Base-by-base conservation (phyloP, 2,329 filamentous ascomycete species). In the Stagonosporopsis chrysanthemi region DNA sequence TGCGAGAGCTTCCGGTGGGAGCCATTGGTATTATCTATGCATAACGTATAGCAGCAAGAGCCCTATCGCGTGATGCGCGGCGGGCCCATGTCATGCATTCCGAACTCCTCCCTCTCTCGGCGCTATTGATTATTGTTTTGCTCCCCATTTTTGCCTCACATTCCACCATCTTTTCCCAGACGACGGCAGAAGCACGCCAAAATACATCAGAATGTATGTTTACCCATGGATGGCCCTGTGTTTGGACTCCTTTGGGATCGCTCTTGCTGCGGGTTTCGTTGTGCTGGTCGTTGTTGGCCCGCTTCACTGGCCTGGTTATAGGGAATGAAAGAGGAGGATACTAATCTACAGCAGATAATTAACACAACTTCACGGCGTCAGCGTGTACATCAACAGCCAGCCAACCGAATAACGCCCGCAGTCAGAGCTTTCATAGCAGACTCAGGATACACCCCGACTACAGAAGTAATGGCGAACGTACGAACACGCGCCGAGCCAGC, bases 161-260 rank as follows among this genome's bases (percentile, higher is more conserved):
- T 78, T 78, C 75, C 75, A 63, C 28, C 19, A 54, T 42, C 26
- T 59, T 69, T 72, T 68, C 71, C 73, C 61, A 68, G 73, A 71
- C 73, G 66, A 78, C 74, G 56, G 42, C 56, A 50, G 64, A 67
- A 72, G 72, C 60, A 68, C 62, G 51, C 53, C 58, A 48, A 62
- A 60, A 65, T 61, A 69, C 44, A 66, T 61, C 68, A 72, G 52
- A 69, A 72, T 60, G 60, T 68, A 70, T 73, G 68, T 72, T 70
- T 69, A 70, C 64, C 56, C 59, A 53, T 36, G 17, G 45, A 45
- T 52, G 45, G 58, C 59, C 56, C 53, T 41, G 46, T 51, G 51
- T 48, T 55, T 52, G 50, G 40, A 45, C 51, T 59, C 59, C 52
- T 56, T 61, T 52, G 58, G 56, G 53, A 56, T 61, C 45, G 54